Base-by-base conservation (phyloP, 1,284 basidiomycete genomes). In the Cystobasidiaceae sp. region DNA sequence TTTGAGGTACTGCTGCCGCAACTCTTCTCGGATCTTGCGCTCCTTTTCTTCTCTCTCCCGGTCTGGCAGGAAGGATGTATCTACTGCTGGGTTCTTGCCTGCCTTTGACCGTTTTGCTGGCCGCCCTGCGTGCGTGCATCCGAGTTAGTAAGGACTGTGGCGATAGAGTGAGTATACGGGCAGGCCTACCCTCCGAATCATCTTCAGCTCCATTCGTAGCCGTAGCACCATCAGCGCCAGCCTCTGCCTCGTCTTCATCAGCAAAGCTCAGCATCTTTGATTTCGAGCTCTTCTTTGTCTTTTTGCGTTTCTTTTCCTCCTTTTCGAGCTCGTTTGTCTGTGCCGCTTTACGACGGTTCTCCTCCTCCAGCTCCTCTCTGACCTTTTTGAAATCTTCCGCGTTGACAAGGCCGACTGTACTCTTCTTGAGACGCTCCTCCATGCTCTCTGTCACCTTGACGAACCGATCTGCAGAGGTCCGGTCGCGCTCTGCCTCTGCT, bases 51-150 rank as follows among this genome's bases (percentile, higher is more conserved):
- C 96, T 7, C 96, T 86, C 32, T 94, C 91, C 28, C 96, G 84
- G 77, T 99, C 96, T 0, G 96, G 96, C 7, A 99, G 82, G 80
- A 99, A 99, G 1, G 93, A 97, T 0, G 96, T 99, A 75, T 98
- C 96, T 37, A 97, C 94, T 55, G 86, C 82, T 0, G 96, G 96
- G 72, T 98, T 97, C 81, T 98, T 98, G 74, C 88, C 84, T 48
- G 91, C 84, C 76, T 89, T 92, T 68, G 83, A 79, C 60, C 86
- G 85, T 77, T 93, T 93, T 7, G 79, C 69, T 4, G 74, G 62
- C 19, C 45, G 41, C 32, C 21, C 44, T 49, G 23, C 5, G 11
- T 37, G 17, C 30, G 3, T 44, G 3, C 4, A 11, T 30, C 17
- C 3, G 5, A 28, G 19, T 30, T 23, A 19, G 11, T 2, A 28